Percentiles rank a stretch among this genome's conserved stretches.
Conservation (phyloP, 208 protist species). For the Trypanosoma caninum region DNA sequence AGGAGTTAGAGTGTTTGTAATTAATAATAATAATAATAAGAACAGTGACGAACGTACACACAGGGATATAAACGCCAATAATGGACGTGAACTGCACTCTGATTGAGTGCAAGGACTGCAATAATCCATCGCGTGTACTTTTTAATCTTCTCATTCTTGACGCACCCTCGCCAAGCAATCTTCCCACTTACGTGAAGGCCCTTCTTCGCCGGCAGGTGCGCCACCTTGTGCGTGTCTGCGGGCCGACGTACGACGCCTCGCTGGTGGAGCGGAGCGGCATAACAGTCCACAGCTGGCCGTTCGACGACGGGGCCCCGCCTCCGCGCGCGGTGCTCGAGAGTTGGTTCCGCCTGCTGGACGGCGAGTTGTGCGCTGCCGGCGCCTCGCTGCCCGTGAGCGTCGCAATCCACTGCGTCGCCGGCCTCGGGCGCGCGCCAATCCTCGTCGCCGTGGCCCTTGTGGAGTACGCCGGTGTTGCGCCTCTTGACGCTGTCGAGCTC, state of each 20-base stretch:
- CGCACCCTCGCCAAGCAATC: constrained; percentile 77
- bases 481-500: constrained; percentile 78
- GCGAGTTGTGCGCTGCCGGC: constrained; percentile 32
- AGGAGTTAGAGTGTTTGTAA: neutral
- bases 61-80: too few relatives aligned
- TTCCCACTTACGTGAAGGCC: constrained; percentile 90
- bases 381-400: constrained; percentile 39
- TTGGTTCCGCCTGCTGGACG: constrained; percentile 81
- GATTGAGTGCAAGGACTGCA: constrained; percentile 68
- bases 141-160: constrained; percentile 88
- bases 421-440: constrained; percentile 89
- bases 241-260: constrained; percentile 73
- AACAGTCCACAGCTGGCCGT: constrained; percentile 85
- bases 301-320: constrained; percentile 89
- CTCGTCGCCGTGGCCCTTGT: constrained; percentile 91
- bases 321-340: constrained; percentile 68
- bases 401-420: constrained; percentile 92
- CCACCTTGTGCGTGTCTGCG: constrained; percentile 86
- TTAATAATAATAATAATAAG: too few relatives aligned
- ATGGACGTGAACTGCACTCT: constrained; percentile 87
- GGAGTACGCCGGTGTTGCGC: constrained; percentile 71
- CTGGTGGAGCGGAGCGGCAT: constrained; percentile 67
- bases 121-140: constrained; percentile 30
- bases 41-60: too few relatives aligned
- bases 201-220: constrained; percentile 69